Conservation (phyloP, 1,284 basidiomycete species). For the Ustilago trichophora region DNA sequence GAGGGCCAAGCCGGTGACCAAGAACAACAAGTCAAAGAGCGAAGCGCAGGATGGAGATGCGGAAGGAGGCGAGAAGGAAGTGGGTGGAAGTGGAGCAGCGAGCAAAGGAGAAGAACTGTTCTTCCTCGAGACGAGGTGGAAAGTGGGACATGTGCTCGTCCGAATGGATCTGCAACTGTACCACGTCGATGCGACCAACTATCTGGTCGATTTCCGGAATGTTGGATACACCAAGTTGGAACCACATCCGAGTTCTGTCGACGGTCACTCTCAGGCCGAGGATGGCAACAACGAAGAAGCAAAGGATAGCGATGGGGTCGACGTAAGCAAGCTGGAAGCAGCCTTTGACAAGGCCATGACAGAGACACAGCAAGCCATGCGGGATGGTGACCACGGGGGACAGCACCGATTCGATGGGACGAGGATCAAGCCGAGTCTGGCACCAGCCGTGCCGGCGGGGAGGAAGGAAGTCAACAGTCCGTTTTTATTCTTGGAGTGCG, state of each 20-base stretch:
- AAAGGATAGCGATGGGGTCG: too few species aligned
- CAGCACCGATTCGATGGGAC: slow-evolving; percentile 32
- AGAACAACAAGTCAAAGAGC: slow-evolving; percentile 15
- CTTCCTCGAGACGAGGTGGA: slow-evolving; percentile 90
- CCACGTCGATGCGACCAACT: slow-evolving; percentile 93
- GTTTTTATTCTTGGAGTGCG: slow-evolving; percentile 96
- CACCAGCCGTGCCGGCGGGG: slow-evolving; percentile 68
- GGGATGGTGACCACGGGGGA: slow-evolving; percentile 17
- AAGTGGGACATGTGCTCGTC: slow-evolving; percentile 72
- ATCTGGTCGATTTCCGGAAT: slow-evolving; percentile 97
- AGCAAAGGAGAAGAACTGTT: slow-evolving; percentile 75
- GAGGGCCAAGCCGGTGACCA: slow-evolving; percentile 68
- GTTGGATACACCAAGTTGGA: slow-evolving; percentile 80
- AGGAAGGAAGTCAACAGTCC: slow-evolving; percentile 85
- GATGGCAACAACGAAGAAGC: too few species aligned
- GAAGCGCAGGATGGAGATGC: slow-evolving; percentile 22
- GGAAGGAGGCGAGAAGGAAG: not conserved
- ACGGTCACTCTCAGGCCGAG: too few species aligned
- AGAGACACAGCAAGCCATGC: slow-evolving; percentile 28
- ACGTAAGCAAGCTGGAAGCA: slow-evolving; percentile 35
- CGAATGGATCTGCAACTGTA: slow-evolving; percentile 98
- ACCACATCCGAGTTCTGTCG: too few species aligned
- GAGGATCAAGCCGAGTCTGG: slow-evolving; percentile 45
- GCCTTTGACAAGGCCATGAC: slow-evolving; percentile 39
- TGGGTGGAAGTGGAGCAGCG: slow-evolving; percentile 65